Evolutionary conservation across 345 rosid genomes (phyloP), one percentile per base, ranked within the genome.

Genomic region (Cardamine resedifolia): DNA sequence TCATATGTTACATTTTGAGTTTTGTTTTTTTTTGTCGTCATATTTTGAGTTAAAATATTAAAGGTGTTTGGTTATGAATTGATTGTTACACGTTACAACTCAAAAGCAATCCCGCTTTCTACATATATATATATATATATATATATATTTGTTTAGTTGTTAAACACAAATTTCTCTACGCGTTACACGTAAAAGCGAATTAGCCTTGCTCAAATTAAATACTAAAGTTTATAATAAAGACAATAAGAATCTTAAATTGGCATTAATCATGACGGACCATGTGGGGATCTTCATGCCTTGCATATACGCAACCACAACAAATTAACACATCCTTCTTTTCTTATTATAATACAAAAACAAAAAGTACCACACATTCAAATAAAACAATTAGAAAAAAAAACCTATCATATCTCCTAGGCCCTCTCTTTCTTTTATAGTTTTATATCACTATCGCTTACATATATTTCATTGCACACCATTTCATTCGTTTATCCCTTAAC

Each of bases 191-290:
- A 55, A 62, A 68, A 63, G 65, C 70, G 4, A 59, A 68, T 39
- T 60, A 4, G 56, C 62, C 19, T 56, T 39, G 68, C 44, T 28
- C 34, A 38, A 60, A 58, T 28, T 28, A 26, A 73, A 53, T 20
- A 65, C n/a, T 58, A 27, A 7, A 44, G 11, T 45, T 48, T 20
- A 23, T 23, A 23, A 1, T 23, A 53, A 55, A 76, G 74, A 70
- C 75, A 76, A 63, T n/a, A 61, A 26, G 64, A 61, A 27, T 68
- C 74, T 62, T 68, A 61, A 66, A 27, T 43, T 68, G 70, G 70
- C 79, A 61, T 51, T 53, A 48, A 76, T 76, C 79, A 76, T 70
- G 71, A 64, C 55, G 71, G 49, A 26, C 61, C 79, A 76, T 76
- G 67, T 76, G 79, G 66, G 58, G 53, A 70, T 70, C 60, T 47